phyloP scores from a whole-genome alignment of 352 stramenopile species.

The Phytophthora cajani region DNA sequence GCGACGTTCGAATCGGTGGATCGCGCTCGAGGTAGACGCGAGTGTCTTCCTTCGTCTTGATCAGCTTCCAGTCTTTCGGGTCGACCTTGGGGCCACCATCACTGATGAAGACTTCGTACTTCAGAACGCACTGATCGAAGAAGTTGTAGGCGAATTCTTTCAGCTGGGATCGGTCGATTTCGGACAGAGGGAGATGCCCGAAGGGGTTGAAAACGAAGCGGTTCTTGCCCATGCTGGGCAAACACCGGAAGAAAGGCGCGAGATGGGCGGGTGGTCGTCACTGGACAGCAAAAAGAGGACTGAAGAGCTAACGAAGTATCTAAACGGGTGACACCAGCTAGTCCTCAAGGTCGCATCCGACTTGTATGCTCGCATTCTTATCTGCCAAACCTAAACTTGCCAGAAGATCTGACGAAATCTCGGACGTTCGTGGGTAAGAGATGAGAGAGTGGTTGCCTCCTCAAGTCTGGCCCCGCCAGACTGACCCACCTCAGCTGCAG shows the following conservation, averaged over 20 bases:
- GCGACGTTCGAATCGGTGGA: slow-evolving; percentile 15
- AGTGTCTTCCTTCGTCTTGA: slow-evolving; percentile 38
- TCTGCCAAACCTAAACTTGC: neutral
- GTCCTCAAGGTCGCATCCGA: neutral
- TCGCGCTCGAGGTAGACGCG: slow-evolving; percentile 37
- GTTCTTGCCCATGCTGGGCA: slow-evolving; percentile 27
- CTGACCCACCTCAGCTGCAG: neutral
- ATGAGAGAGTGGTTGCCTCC: neutral
- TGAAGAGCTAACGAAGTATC: neutral
- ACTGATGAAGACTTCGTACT: slow-evolving; percentile 47
- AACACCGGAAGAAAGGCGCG: no score
- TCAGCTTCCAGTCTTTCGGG: slow-evolving; percentile 35
- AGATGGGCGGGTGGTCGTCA: neutral
- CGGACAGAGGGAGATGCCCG: slow-evolving; percentile 15
- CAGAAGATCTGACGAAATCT: neutral
- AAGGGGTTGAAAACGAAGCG: slow-evolving; percentile 37
- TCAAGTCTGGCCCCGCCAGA: neutral
- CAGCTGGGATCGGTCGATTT: slow-evolving; percentile 19
- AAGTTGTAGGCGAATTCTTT: slow-evolving; percentile 34
- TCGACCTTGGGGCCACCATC: slow-evolving; percentile 38
- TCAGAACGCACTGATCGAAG: slow-evolving; percentile 31
- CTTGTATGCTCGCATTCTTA: neutral
- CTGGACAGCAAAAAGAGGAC: neutral
- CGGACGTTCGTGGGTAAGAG: neutral
- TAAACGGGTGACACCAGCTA: neutral